phyloP scores from a whole-genome alignment of 495 filamentous ascomycete species.

The Podospora sp. region DNA sequence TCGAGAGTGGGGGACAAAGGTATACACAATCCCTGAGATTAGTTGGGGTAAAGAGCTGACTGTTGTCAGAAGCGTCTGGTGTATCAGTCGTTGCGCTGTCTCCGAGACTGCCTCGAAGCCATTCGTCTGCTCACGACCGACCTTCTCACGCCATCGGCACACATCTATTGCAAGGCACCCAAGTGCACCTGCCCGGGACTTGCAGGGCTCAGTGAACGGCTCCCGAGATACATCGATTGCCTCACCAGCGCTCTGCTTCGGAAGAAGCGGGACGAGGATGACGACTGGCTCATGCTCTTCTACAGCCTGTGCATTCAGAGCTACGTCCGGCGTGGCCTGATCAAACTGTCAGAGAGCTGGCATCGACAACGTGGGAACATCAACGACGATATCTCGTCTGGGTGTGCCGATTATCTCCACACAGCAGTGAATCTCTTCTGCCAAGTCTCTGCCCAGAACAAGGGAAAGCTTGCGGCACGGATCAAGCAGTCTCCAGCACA shows the following conservation, averaged over 20 bases:
- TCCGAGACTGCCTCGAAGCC: not conserved
- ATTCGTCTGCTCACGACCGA: not conserved
- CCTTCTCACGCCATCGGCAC: not conserved
- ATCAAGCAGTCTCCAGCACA: not conserved
- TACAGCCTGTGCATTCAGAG: slow-evolving; percentile 12
- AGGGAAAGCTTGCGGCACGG: not conserved
- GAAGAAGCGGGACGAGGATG: not conserved
- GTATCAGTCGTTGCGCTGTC: not conserved
- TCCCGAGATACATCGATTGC: not conserved
- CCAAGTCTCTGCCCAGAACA: not conserved
- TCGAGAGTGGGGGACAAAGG: not conserved
- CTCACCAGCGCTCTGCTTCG: not conserved
- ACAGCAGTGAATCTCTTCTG: not conserved
- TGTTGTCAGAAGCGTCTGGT: not conserved
- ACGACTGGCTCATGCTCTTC: not conserved
- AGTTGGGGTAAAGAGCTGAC: no score
- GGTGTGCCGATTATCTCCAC: not conserved
- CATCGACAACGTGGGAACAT: not conserved
- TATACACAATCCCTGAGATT: no score
- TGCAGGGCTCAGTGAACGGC: not conserved
- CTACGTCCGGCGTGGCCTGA: not conserved
- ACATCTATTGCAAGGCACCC: not conserved
- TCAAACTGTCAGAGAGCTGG: not conserved
- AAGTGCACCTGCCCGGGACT: not conserved
- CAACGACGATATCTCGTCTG: not conserved